Conservation (phyloP, 768 basidiomycete genomes). For the Candolleomyces eurysporus region DNA sequence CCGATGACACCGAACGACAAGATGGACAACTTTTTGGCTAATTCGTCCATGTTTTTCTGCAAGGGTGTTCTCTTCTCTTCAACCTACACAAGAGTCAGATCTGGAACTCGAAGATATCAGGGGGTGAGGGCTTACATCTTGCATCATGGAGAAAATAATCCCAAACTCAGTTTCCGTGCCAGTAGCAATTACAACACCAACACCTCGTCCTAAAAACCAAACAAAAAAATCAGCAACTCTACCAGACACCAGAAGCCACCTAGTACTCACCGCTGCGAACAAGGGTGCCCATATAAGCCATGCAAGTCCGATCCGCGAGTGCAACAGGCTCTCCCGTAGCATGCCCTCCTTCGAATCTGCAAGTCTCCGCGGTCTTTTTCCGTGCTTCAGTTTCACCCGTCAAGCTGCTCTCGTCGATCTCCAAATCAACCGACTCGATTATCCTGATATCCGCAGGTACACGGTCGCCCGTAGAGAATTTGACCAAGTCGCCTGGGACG, state of each 20-base stretch:
- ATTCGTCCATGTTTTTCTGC: slow-evolving; percentile 93
- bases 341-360: slow-evolving; percentile 39
- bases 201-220: slow-evolving; percentile 59
- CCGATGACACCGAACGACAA: slow-evolving; percentile 95
- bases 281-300: slow-evolving; percentile 95
- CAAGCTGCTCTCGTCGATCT: slow-evolving; percentile 93
- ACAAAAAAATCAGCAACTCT: neutral
- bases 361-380: slow-evolving; percentile 60
- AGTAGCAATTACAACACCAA: slow-evolving; percentile 85
- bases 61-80: slow-evolving; percentile 92
- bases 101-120: neutral
- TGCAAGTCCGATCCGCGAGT: slow-evolving; percentile 81
- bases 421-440: slow-evolving; percentile 76
- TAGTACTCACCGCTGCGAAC: slow-evolving; percentile 72
- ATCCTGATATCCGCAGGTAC: slow-evolving; percentile 92
- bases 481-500: slow-evolving; percentile 92
- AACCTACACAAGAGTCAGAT: slow-evolving; percentile 27
- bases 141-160: slow-evolving; percentile 97
- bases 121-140: slow-evolving; percentile 58
- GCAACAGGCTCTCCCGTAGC: slow-evolving; percentile 44
- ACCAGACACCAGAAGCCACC: slow-evolving; percentile 9
- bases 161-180: slow-evolving; percentile 92
- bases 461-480: slow-evolving; percentile 88
- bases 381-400: slow-evolving; percentile 91
- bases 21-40: slow-evolving; percentile 87